phyloP scores from a whole-genome alignment of 1,139 yeast species.

The Chernovozyma aurita region DNA sequence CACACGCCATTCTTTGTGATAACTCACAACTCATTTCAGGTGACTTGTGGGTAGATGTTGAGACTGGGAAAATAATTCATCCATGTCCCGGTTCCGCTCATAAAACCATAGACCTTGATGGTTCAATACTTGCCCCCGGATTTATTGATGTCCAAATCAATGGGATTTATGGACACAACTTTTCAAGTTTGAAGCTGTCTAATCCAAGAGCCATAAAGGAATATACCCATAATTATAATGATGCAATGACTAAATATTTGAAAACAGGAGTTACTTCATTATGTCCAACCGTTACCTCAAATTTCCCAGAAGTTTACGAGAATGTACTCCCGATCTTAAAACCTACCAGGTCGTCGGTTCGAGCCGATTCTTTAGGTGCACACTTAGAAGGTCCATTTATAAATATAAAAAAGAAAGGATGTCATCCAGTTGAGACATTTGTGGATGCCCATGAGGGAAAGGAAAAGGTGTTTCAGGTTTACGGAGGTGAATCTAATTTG shows the following conservation, averaged over 20 bases:
- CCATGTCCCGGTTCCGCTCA: conserved; percentile 17
- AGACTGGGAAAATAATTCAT: conserved; percentile 39
- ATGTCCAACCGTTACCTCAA: conserved; percentile 61
- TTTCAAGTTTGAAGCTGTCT: conserved; percentile 38
- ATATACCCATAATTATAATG: conserved; percentile 32
- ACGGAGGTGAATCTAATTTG: conserved; percentile 41
- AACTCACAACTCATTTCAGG: conserved; percentile 38
- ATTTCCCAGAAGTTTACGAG: conserved; percentile 48
- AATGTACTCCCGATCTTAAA: conserved; percentile 47
- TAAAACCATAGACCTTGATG: conserved; percentile 40
- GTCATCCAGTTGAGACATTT: conserved; percentile 59
- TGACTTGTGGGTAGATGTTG: conserved; percentile 46
- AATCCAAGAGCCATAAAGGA: conserved; percentile 29
- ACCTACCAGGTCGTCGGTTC: conserved; percentile 28
- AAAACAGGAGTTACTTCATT: conserved; percentile 55
- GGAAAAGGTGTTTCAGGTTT: conserved; percentile 35
- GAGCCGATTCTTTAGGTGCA: conserved; percentile 57
- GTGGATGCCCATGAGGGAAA: conserved; percentile 41
- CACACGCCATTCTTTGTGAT: conserved; percentile 52
- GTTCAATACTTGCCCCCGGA: conserved; percentile 53
- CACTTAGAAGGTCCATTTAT: conserved; percentile 65
- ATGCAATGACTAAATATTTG: conserved; percentile 47
- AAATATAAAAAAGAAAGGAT: conserved; percentile 52
- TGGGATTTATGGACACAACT: conserved; percentile 59
- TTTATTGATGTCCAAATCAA: conserved; percentile 59